Evolutionary conservation across 352 stramenopile genomes (phyloP).

Genomic region (Globisporangium orthogonon): DNA sequence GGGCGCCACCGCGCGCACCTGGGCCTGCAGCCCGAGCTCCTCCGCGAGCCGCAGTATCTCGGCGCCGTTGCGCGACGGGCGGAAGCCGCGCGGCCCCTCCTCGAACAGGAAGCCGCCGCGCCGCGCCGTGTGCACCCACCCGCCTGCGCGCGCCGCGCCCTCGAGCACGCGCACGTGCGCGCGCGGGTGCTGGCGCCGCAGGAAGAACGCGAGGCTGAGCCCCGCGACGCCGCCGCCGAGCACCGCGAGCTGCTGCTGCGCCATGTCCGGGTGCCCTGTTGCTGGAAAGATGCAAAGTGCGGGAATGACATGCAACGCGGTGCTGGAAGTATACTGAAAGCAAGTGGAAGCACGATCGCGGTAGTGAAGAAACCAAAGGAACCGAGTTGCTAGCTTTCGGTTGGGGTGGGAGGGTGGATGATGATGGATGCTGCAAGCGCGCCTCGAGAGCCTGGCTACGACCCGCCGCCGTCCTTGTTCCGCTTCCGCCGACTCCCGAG

Average conservation of each 20-base stretch:
- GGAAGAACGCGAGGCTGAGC: constrained; percentile 68
- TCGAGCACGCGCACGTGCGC: constrained; percentile 72
- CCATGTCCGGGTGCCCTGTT: background rate
- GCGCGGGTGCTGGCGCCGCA: constrained; percentile 31
- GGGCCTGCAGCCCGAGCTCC: constrained; percentile 52
- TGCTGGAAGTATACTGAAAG: background rate
- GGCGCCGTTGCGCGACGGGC: constrained; percentile 75
- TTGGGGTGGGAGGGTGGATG: background rate
- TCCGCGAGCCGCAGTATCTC: constrained; percentile 84
- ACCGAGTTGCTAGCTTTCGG: background rate
- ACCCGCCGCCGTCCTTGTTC: constrained; percentile 9
- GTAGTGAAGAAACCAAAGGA: background rate
- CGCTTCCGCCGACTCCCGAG: constrained; percentile 58
- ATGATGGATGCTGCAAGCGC: no score
- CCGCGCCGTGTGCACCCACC: constrained; percentile 64
- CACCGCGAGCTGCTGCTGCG: constrained; percentile 48
- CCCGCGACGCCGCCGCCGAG: constrained; percentile 79
- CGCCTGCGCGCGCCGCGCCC: constrained; percentile 34
- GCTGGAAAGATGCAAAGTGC: background rate
- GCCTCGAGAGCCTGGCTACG: background rate
- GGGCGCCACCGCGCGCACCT: constrained; percentile 61
- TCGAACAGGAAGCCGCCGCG: constrained; percentile 74
- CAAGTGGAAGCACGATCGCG: background rate
- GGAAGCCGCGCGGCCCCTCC: constrained; percentile 76
- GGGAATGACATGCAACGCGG: background rate